These are phyloP conservation scores for Wallacemonas sp. DNA, from an alignment of 208 protist species.

Conservation along the genomic window DNA sequence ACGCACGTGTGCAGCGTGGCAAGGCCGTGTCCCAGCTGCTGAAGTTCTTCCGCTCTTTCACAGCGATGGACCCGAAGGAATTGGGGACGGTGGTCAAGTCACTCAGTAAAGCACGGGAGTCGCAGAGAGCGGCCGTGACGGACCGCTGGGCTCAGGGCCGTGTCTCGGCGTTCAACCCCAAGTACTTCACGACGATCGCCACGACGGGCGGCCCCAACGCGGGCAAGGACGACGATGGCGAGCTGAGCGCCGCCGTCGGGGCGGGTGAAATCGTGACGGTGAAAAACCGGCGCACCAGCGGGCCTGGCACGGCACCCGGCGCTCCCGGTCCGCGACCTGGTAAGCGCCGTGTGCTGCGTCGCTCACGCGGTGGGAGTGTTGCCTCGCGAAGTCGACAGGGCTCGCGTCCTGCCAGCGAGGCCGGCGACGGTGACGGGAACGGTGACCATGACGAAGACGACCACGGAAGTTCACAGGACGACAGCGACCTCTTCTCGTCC, in stretches of 20 bases:
- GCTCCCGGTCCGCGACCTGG: neutral
- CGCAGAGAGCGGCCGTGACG: constrained; percentile 62
- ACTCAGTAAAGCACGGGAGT: constrained; percentile 57
- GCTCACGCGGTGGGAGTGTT: neutral
- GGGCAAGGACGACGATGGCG: constrained; percentile 18
- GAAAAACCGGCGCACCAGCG: neutral
- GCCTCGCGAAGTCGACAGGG: neutral
- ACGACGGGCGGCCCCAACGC: neutral
- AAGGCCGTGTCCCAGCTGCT: constrained; percentile 74
- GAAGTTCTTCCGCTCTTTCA: constrained; percentile 76
- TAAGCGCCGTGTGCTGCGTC: constrained; percentile 6
- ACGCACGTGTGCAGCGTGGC: constrained; percentile 76
- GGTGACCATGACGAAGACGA: constrained; percentile 14
- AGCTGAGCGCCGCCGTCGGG: neutral
- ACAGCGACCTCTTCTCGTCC: constrained; percentile 11
- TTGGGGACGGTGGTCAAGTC: constrained; percentile 51
- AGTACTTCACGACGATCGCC: constrained; percentile 50
- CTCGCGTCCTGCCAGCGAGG: neutral
- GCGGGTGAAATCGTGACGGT: constrained; percentile 1
- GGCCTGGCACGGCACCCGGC: neutral
- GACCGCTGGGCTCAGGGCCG: constrained; percentile 51
- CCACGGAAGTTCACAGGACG: constrained; percentile 18
- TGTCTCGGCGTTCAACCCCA: constrained; percentile 60
- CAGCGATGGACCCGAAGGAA: constrained; percentile 37
- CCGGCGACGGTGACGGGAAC: constrained; percentile 3